Percentiles rank a stretch among this genome's conserved stretches.
phyloP scores from a whole-genome alignment of 2,329 filamentous ascomycete species.

The Monosporascus sp. region DNA sequence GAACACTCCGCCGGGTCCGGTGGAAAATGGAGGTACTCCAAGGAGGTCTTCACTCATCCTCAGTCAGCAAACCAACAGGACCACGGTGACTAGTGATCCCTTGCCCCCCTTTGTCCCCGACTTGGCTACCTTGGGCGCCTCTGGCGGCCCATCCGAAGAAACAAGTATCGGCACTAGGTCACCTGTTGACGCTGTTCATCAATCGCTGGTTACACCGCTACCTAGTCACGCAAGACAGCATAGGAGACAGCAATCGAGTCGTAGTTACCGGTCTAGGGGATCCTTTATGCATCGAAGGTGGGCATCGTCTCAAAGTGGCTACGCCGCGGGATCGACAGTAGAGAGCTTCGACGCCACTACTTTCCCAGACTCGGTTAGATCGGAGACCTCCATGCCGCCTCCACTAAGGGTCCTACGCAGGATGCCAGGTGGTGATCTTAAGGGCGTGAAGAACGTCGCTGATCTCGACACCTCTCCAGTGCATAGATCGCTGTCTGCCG shows the following conservation, averaged over 20 bases:
- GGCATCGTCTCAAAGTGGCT: slow-evolving; percentile 56
- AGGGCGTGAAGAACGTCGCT: slow-evolving; percentile 60
- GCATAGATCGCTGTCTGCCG: slow-evolving; percentile 52
- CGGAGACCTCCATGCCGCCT: slow-evolving; percentile 37
- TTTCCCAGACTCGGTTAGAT: slow-evolving; percentile 46
- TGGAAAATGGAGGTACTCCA: slow-evolving; percentile 34
- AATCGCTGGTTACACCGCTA: slow-evolving; percentile 27
- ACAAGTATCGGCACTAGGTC: slow-evolving; percentile 24
- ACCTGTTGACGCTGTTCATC: slow-evolving; percentile 21
- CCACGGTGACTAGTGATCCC: slow-evolving; percentile 32
- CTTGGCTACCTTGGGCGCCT: slow-evolving; percentile 32
- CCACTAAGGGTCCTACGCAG: slow-evolving; percentile 63
- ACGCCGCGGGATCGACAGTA: slow-evolving; percentile 43
- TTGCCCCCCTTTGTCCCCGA: slow-evolving; percentile 46
- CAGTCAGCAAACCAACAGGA: slow-evolving; percentile 38
- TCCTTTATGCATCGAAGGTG: slow-evolving; percentile 51
- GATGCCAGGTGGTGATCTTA: slow-evolving; percentile 69
- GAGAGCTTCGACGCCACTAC: slow-evolving; percentile 59
- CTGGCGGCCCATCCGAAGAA: slow-evolving; percentile 27
- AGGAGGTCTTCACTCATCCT: slow-evolving; percentile 52
- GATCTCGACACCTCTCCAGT: slow-evolving; percentile 49
- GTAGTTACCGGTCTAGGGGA: slow-evolving; percentile 43
- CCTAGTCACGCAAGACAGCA: slow-evolving; percentile 33
- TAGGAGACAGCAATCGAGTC: slow-evolving; percentile 41
- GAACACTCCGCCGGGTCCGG: slow-evolving; percentile 50